Evolutionary conservation across 2,329 filamentous ascomycete genomes (phyloP).

Genomic region (Penicillium palitans): DNA sequence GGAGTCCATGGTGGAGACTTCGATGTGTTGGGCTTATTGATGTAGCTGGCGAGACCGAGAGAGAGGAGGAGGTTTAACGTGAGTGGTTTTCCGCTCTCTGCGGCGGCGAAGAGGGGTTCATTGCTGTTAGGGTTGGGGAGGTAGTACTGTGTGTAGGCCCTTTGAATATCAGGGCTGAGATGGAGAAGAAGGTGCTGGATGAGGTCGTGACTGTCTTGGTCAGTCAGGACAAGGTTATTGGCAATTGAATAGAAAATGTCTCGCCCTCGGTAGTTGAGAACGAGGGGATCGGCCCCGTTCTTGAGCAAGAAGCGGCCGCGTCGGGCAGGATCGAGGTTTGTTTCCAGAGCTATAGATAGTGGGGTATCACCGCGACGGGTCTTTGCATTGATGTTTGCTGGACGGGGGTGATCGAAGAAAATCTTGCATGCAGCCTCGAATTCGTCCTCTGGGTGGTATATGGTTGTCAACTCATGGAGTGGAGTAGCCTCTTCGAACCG

Average conservation of each 20-base stretch:
- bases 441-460: conserved; percentile 25
- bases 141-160: conserved; percentile 21
- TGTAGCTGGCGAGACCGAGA: conserved; percentile 16
- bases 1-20: conserved; percentile 15
- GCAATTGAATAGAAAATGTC: conserved; percentile 27
- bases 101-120: conserved; percentile 19
- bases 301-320: conserved; percentile 22
- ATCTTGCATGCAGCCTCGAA: conserved; percentile 27
- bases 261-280: conserved; percentile 11
- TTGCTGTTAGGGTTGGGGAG: conserved; percentile 12
- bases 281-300: conserved; percentile 22
- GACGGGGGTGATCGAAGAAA: conserved; percentile 16
- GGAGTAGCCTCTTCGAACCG: conserved; percentile 22
- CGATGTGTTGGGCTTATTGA: conserved; percentile 18
- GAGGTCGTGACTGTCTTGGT: conserved; percentile 25
- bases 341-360: conserved; percentile 24
- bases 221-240: conserved; percentile 22
- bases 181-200: conserved; percentile 21
- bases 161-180: conserved; percentile 10
- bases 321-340: conserved; percentile 19
- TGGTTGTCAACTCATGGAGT: conserved; percentile 24
- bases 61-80: conserved; percentile 23
- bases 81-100: conserved; percentile 16
- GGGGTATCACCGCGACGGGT: conserved; percentile 22
- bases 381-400: conserved; percentile 23